phyloP scores from a whole-genome alignment of 257 asterid species.

The Phtheirospermum japonicum region DNA sequence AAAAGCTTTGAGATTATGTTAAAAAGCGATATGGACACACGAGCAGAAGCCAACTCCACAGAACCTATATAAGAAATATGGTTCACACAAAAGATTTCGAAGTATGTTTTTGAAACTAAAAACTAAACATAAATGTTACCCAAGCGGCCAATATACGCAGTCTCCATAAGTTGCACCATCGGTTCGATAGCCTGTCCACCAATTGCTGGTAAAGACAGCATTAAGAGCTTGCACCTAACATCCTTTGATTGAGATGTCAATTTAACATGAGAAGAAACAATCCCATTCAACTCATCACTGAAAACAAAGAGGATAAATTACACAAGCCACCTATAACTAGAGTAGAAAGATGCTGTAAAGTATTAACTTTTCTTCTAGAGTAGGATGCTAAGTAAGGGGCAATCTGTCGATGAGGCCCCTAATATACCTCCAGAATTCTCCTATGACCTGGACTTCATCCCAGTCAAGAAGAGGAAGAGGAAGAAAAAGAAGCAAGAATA shows the following conservation, averaged over 20 bases:
- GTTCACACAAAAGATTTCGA: no score
- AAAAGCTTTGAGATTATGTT: conserved; percentile 84
- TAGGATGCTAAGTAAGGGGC: no score
- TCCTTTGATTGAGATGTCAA: conserved; percentile 34
- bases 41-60: conserved; percentile 94
- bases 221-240: conserved; percentile 58
- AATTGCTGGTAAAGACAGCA: conserved; percentile 78
- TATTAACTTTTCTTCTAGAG: no score
- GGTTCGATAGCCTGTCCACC: conserved; percentile 96
- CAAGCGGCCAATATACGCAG: conserved; percentile 78
- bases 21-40: conserved; percentile 80
- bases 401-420: no score
- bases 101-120: no score
- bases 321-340: no score
- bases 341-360: no score
- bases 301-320: conserved; percentile 25
- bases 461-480: no score
- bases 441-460: no score
- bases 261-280: conserved; percentile 30
- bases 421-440: no score
- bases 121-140: conserved; percentile 52
- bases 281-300: conserved; percentile 52
- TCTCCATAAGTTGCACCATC: conserved; percentile 75
- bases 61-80: conserved; percentile 49
- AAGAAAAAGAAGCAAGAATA: no score